Conservation (phyloP, 2,329 filamentous ascomycete species). For the Didymella lethalis region DNA sequence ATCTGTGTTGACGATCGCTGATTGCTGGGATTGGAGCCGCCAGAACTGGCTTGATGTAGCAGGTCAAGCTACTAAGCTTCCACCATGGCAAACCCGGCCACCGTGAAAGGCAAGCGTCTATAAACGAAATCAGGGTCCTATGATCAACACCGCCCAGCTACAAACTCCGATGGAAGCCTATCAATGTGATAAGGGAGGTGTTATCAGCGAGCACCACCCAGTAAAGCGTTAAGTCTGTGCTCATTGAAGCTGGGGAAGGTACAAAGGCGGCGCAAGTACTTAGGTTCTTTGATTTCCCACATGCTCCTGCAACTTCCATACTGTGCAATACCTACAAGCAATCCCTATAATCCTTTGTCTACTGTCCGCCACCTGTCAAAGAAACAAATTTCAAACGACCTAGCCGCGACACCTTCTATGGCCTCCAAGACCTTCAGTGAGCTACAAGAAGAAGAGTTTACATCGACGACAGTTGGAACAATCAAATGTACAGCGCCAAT, state of each 20-base stretch:
- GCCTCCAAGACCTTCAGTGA: slow-evolving; percentile 24
- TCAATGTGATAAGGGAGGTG: slow-evolving; percentile 36
- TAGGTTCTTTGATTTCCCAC: not conserved
- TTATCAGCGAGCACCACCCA: slow-evolving; percentile 36
- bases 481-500: slow-evolving; percentile 52
- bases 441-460: slow-evolving; percentile 21
- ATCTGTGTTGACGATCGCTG: slow-evolving; percentile 5
- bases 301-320: slow-evolving; percentile 6
- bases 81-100: slow-evolving; percentile 6
- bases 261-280: slow-evolving; percentile 17
- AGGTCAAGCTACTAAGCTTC: slow-evolving; percentile 3
- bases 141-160: slow-evolving; percentile 18
- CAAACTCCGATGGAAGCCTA: slow-evolving; percentile 38
- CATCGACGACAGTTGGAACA: slow-evolving; percentile 33
- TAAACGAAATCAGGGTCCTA: slow-evolving; percentile 18
- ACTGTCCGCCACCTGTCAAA: not conserved
- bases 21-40: slow-evolving; percentile 7
- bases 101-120: slow-evolving; percentile 17
- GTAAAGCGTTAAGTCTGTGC: slow-evolving; percentile 28
- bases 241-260: slow-evolving; percentile 12
- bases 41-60: slow-evolving; percentile 6
- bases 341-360: slow-evolving; percentile 12
- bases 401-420: slow-evolving; percentile 7
- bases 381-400: not conserved
- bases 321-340: slow-evolving; percentile 1